Conservation (phyloP, 2,329 filamentous ascomycete genomes). For the Penicillium crustosum region DNA sequence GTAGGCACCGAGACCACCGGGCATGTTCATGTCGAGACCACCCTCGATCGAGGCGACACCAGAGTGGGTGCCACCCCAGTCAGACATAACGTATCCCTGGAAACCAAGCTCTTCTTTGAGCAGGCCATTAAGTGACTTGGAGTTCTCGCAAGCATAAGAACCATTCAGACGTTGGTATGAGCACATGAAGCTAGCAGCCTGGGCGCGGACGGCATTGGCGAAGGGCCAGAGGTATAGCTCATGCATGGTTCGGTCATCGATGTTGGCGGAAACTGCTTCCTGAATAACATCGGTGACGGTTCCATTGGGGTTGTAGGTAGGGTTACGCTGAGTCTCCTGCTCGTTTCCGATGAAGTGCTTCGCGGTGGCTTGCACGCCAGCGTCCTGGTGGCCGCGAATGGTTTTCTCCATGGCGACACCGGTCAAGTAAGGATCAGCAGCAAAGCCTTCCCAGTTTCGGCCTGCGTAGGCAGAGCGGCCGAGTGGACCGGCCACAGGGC, state of each 20-base stretch:
- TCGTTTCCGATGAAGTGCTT: conserved; percentile 21
- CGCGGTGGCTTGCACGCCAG: conserved; percentile 39
- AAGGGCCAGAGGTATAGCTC: conserved; percentile 15
- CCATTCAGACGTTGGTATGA: conserved; percentile 43
- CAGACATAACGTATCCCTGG: conserved; percentile 47
- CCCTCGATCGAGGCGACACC: conserved; percentile 48
- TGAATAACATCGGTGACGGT: conserved; percentile 9
- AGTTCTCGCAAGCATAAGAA: conserved; percentile 38
- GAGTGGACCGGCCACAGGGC: conserved; percentile 43
- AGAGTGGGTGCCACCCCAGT: conserved; percentile 47
- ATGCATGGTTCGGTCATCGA: conserved; percentile 14
- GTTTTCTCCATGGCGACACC: conserved; percentile 43
- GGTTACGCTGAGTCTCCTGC: conserved; percentile 40
- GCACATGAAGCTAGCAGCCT: conserved; percentile 30
- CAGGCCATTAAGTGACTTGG: conserved; percentile 44
- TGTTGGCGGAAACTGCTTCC: conserved; percentile 9
- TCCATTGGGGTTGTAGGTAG: conserved; percentile 38
- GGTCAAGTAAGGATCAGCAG: conserved; percentile 42
- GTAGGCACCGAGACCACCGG: conserved; percentile 27
- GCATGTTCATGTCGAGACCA: conserved; percentile 44
- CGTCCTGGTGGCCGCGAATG: conserved; percentile 45
- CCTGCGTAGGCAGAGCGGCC: conserved; percentile 44
- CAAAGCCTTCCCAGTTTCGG: conserved; percentile 48
- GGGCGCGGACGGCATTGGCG: conserved; percentile 25
- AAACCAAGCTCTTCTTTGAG: conserved; percentile 54